Base-by-base conservation (phyloP, 805 yeast genomes). In the Pichia scutulata region DNA sequence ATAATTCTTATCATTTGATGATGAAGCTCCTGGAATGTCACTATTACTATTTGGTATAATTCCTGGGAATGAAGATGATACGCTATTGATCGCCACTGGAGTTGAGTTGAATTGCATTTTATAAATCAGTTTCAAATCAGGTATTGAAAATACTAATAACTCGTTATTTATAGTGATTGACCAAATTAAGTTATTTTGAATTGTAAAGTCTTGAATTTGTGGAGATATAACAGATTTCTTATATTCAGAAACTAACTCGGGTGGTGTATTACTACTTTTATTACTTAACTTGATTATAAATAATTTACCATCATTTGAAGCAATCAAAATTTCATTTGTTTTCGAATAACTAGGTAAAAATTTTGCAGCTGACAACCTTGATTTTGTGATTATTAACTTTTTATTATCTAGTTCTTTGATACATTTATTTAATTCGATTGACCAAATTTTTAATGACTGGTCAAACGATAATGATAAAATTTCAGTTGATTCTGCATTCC, bases 391-490 rank as follows among this genome's bases (percentile, higher is more conserved):
- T 41, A 12, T 18, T 8, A 25, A 22, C 16, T 36, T 46, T n/a
- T 46, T 39, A 25, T 46, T 39, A 19, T 50, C 52, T 4, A 46
- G 21, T 39, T 43, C 49, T 33, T 43, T 43, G 16, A 50, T 50
- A 30, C 50, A 46, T 37, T 42, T 50, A 6, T 30, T 21, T 8
- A 12, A 25, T 16, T 51, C 46, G 7, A 60, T 43, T 43, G 57
- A 44, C 62, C 63, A 52, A 44, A 90, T 69, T 46, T 81, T 75
- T 7, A 87, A 82, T 13, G 75, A 71, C 28, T 82, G 80, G 64
- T 87, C 95, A 56, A 83, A 76, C 9, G 90, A 79, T 51, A 93
- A 82, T 4, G 89, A 77, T 10, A 89, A 76, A 24, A 90, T 55
- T 58, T 75, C 76, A 7, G 74, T 60, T 59, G 87, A 90, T 58